phyloP scores from a whole-genome alignment of 495 filamentous ascomycete genomes.

The Copromyces sp. region DNA sequence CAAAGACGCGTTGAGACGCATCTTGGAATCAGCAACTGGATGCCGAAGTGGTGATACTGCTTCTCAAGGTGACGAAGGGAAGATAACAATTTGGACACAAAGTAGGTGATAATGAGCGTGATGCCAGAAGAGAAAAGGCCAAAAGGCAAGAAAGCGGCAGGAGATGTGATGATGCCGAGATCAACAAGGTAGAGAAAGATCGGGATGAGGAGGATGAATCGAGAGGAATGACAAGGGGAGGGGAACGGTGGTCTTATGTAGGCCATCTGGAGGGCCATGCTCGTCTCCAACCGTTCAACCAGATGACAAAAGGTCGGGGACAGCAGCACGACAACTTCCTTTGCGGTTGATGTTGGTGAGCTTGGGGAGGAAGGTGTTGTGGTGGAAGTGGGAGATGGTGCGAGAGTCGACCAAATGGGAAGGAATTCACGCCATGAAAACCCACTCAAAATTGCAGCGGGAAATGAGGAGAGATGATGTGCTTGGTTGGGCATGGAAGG shows the following conservation, averaged over 20 bases:
- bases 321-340: background rate
- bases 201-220: background rate
- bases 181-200: constrained; percentile 3
- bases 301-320: background rate
- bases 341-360: background rate
- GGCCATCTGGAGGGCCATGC: background rate
- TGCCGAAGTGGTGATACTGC: background rate
- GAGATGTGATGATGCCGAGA: background rate
- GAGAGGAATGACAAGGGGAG: background rate
- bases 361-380: background rate
- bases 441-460: background rate
- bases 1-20: constrained; percentile 18
- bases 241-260: background rate
- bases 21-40: constrained; percentile 7
- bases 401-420: background rate
- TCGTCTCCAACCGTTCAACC: background rate
- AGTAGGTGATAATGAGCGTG: constrained; percentile 8
- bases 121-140: constrained; percentile 8
- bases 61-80: background rate
- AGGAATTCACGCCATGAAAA: background rate
- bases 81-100: constrained; percentile 5
- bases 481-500: background rate
- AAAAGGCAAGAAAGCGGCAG: background rate
- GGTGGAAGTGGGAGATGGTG: background rate
- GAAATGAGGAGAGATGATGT: background rate